Evolutionary conservation across 306 rosid genomes (phyloP).

Genomic region (Casuarina equisetifolia): DNA sequence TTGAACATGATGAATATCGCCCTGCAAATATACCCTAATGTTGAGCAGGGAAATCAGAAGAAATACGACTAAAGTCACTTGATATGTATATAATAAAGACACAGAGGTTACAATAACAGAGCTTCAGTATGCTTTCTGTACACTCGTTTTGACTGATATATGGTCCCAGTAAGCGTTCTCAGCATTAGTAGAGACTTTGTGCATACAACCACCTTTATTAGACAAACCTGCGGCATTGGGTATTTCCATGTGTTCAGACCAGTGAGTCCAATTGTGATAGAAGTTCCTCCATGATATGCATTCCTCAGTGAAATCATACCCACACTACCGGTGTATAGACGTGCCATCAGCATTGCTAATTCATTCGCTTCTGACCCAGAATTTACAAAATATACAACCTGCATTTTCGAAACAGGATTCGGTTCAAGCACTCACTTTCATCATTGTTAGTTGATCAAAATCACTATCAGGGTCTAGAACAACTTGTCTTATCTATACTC

Average conservation of each 20-base stretch:
- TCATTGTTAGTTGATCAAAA: not conserved
- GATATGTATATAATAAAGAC: not conserved
- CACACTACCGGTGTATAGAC: slow-evolving; percentile 73
- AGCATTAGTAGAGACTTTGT: not conserved
- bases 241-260: slow-evolving; percentile 90
- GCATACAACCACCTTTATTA: not conserved
- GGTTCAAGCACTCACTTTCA: not conserved
- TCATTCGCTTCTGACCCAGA: slow-evolving; percentile 96
- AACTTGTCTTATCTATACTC: no score
- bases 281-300: slow-evolving; percentile 94
- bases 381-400: slow-evolving; percentile 93
- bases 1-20: slow-evolving; percentile 78
- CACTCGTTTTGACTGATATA: not conserved
- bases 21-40: slow-evolving; percentile 43
- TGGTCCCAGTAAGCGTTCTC: not conserved
- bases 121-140: not conserved
- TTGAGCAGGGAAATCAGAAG: slow-evolving; percentile 24
- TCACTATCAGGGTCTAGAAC: no score
- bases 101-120: not conserved
- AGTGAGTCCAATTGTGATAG: slow-evolving; percentile 71
- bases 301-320: slow-evolving; percentile 90
- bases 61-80: slow-evolving; percentile 2
- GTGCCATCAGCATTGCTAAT: slow-evolving; percentile 92
- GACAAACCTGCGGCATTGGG: slow-evolving; percentile 84
- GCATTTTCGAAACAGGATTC: slow-evolving; percentile 24